Base-by-base conservation (phyloP, 805 yeast species). In the Starmerella tilneyi region DNA sequence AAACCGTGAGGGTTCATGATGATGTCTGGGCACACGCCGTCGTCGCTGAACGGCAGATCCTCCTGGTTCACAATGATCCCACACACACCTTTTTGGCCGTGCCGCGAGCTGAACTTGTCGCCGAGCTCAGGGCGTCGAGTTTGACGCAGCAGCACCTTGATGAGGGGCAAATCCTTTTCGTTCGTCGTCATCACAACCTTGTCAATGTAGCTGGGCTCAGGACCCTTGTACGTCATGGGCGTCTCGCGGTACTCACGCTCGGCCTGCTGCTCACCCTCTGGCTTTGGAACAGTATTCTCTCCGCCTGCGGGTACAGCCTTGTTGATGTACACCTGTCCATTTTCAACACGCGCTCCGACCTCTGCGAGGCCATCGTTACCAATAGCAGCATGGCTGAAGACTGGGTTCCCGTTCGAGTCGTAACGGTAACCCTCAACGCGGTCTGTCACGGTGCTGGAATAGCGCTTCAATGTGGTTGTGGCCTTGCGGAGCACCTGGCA, bases 1-100 rank as follows among this genome's bases (percentile, higher is more conserved):
- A 89, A 92, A 69, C 96, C 98, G 64, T 89, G 98, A 1, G 98
- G 98, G 61, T 89, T 89, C 96, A 89, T 89, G 59, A 89, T 89
- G 53, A 89, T 88, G 67, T 89, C 98, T 0, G 98, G 98, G 3
- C 77, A 71, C 21, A 92, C 75, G 61, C 98, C 98, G 47, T 79
- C 75, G 56, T 92, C 97, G 60, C 79, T 84, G 66, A 89, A 89
- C 12, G 98, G 98, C 73, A 89, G 72, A 59, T 89, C 98, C 56
- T 89, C 97, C 62, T 89, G 97, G 56, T 85, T 86, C 5, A 89
- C 96, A 63, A 89, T 92, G 55, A 92, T 85, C 67, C 98, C 97
- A 70, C 97, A 89, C 24, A 92, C 97, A 76, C 98, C 98, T 71
- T 89, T 89, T 64, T 89, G 98, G 31, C 98, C 98, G 67, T 89